A percentile compares a stretch with the other conserved stretches of the same genome.
Evolutionary conservation across 768 basidiomycete species (phyloP).

Genomic region (Phanerodontia chrysosporium): DNA sequence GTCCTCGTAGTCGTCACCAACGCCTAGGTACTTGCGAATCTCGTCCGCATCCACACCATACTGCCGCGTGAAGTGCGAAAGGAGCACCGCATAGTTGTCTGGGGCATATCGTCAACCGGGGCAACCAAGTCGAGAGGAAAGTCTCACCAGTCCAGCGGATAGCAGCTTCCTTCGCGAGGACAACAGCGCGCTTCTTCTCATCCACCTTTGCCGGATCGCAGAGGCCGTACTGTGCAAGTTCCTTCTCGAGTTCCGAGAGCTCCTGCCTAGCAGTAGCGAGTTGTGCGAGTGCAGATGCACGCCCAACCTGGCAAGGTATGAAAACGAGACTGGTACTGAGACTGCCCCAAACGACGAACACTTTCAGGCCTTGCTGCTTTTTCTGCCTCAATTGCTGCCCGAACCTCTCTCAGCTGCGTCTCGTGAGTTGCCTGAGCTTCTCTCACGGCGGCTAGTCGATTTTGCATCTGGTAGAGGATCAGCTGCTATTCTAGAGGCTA

Average conservation of each 20-base stretch:
- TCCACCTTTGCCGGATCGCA: constrained; percentile 83
- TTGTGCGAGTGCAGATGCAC: constrained; percentile 47
- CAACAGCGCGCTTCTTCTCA: constrained; percentile 65
- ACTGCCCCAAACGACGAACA: constrained; percentile 34
- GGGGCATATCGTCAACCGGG: background rate
- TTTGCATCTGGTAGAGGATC: constrained; percentile 43
- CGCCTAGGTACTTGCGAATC: constrained; percentile 59
- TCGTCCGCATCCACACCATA: constrained; percentile 55
- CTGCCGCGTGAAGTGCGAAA: constrained; percentile 64
- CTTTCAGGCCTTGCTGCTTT: constrained; percentile 52
- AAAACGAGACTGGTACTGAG: background rate
- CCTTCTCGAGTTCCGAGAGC: constrained; percentile 50
- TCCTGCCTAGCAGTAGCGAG: constrained; percentile 47
- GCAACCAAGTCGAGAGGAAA: too few relatives aligned
- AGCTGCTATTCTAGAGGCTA: background rate
- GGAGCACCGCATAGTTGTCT: constrained; percentile 71
- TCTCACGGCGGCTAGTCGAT: constrained; percentile 46
- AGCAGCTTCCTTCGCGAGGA: constrained; percentile 79
- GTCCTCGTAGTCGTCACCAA: constrained; percentile 77
- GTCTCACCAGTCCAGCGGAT: constrained; percentile 80
- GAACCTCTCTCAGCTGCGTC: constrained; percentile 48
- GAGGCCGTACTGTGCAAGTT: constrained; percentile 74
- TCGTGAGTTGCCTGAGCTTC: constrained; percentile 40
- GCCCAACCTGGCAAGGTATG: constrained; percentile 44
- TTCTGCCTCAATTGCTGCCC: constrained; percentile 44